These are phyloP conservation scores for Penicillium sp. DNA, from an alignment of 2,329 filamentous ascomycete genomes.

Conservation along the genomic window DNA sequence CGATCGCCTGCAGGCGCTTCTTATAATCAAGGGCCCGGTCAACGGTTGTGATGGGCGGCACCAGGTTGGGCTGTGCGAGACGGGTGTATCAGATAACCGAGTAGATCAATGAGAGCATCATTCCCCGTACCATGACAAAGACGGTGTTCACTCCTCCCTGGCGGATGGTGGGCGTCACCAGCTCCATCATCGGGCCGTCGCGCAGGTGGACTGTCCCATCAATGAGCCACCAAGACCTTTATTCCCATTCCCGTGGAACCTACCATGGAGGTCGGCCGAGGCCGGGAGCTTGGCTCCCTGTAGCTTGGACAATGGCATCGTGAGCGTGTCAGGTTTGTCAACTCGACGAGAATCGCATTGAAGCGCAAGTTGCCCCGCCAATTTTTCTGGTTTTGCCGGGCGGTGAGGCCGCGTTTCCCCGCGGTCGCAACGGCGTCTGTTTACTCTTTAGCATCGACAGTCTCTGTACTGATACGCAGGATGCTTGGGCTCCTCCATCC, in stretches of 20 bases:
- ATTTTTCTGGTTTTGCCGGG: constrained; percentile 29
- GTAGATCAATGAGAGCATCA: constrained; percentile 33
- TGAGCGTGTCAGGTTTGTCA: constrained; percentile 5
- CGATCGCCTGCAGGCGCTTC: constrained; percentile 57
- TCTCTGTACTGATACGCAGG: too few relatives aligned
- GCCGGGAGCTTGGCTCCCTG: constrained; percentile 55
- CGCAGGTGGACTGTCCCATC: constrained; percentile 59
- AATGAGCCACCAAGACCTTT: not conserved
- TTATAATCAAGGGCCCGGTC: constrained; percentile 65
- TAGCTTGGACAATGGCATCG: constrained; percentile 36
- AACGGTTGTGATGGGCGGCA: constrained; percentile 62
- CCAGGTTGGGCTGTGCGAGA: constrained; percentile 58
- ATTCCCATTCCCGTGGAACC: constrained; percentile 6
- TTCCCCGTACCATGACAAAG: constrained; percentile 50
- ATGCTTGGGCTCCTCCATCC: not conserved
- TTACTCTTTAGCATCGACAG: not conserved
- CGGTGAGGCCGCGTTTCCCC: constrained; percentile 15
- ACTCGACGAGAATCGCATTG: constrained; percentile 1
- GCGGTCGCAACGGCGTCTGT: not conserved
- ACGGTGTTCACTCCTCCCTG: constrained; percentile 65
- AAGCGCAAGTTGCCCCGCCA: constrained; percentile 23
- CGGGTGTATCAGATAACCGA: constrained; percentile 8
- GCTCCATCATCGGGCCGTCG: constrained; percentile 62
- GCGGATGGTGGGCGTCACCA: constrained; percentile 55
- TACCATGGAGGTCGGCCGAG: constrained; percentile 62